Percentiles rank a stretch among this genome's conserved stretches.
Evolutionary conservation across 148 eudicot species (phyloP).

Genomic region (Beta vulgaris): DNA sequence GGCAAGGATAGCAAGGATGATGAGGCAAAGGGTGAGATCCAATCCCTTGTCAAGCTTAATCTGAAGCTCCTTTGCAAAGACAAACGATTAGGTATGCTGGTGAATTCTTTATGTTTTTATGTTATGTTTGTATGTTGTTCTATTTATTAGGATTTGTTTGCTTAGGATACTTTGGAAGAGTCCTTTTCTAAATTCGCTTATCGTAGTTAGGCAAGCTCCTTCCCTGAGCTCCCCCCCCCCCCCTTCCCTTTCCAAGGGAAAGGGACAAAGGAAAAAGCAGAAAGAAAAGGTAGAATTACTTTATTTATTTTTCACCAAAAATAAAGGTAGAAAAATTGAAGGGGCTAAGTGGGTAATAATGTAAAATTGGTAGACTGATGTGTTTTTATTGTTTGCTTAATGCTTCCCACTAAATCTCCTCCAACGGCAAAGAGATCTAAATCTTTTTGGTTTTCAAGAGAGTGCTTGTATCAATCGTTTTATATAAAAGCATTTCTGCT

Average conservation of each 20-base stretch:
- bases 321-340: not conserved
- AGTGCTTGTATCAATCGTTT: not conserved
- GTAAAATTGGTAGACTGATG: not conserved
- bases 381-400: not conserved
- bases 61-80: conserved; percentile 56
- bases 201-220: not conserved
- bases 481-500: not conserved
- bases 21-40: conserved; percentile 69
- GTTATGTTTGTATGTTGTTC: not conserved
- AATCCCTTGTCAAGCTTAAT: conserved; percentile 84
- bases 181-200: not conserved
- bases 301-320: too few relatives aligned
- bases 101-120: not conserved
- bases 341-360: not conserved
- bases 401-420: not conserved
- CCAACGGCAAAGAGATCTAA: not conserved
- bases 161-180: not conserved
- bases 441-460: not conserved
- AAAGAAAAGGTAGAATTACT: too few relatives aligned
- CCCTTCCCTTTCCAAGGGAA: not conserved
- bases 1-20: conserved; percentile 30
- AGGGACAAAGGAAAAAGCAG: not conserved
- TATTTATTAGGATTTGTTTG: not conserved
- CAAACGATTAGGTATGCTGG: conserved; percentile 58
- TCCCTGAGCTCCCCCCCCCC: not conserved